Conservation (phyloP, 768 basidiomycete species). For the Macrolepiota fuliginosa region DNA sequence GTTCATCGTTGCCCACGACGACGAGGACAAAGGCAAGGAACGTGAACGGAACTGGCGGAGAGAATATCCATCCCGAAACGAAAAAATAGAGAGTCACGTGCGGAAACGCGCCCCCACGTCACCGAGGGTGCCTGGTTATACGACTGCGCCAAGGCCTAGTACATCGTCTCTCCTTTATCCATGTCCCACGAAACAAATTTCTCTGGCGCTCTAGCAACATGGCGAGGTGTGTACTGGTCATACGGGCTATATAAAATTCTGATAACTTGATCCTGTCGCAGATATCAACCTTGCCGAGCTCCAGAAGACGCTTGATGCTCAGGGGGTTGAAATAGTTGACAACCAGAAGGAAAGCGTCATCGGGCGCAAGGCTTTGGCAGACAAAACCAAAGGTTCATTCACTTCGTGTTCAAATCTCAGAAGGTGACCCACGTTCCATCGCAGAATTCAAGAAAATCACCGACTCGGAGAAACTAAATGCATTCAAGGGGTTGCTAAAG, state of each 20-base stretch:
- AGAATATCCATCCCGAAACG: neutral
- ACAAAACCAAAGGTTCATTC: constrained; percentile 89
- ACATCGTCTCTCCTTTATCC: constrained; percentile 17
- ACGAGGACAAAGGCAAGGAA: neutral
- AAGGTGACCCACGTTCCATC: neutral
- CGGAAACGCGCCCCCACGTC: constrained; percentile 10
- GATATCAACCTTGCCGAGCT: constrained; percentile 87
- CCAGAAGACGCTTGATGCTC: constrained; percentile 89
- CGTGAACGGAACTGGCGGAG: neutral
- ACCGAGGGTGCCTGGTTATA: neutral
- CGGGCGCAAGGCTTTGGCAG: constrained; percentile 90
- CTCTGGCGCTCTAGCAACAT: constrained; percentile 87
- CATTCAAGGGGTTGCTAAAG: constrained; percentile 90
- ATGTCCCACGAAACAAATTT: constrained; percentile 71
- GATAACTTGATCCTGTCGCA: constrained; percentile 25
- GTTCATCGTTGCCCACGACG: constrained; percentile 21
- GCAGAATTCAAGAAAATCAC: constrained; percentile 95
- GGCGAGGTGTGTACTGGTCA: constrained; percentile 65
- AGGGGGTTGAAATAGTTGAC: constrained; percentile 94
- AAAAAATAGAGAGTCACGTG: constrained; percentile 17
- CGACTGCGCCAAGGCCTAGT: neutral
- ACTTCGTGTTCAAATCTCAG: neutral
- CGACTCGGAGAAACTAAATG: constrained; percentile 82
- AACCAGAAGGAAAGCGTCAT: constrained; percentile 97
- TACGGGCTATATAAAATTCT: neutral